Evolutionary conservation across 2,329 filamentous ascomycete genomes (phyloP), one percentile per base, ranked within the genome.

Genomic region (Microdochium paspali): DNA sequence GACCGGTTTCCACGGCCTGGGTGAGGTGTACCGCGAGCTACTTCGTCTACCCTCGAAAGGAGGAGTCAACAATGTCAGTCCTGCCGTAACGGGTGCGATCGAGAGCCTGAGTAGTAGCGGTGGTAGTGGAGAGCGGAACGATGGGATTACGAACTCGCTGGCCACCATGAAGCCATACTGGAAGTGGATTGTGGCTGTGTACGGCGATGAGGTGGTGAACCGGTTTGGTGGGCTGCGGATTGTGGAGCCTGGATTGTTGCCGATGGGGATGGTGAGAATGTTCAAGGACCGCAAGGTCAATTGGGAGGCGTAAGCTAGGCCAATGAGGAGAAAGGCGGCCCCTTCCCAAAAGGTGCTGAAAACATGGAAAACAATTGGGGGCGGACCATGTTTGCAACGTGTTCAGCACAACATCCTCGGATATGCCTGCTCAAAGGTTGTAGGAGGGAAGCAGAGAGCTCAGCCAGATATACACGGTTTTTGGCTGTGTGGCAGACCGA

Each of bases 121-220:
- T 18, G 31, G 51, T 25, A 30, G 25, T 30, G 48, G 18, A 44
- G 45, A 13, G 44, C 35, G 26, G 24, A 28, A 45, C 46, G 24
- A 32, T 42, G 31, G 50, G 5, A 58, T 47, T 12, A 44, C 56
- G 35, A 51, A 52, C 18, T 25, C 49, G 23, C 71, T 67, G 66
- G 0, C 40, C 0, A 2, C 2, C 0, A 66, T 71, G 63, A 59
- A 64, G 13, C 56, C 63, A 3, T 76, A 76, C 47, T 73, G 72
- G 68, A 63, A 61, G 47, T 76, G 73, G 72, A 62, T 75, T 9
- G 57, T 66, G 15, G 64, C 65, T 51, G 59, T 73, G 52, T 72
- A 71, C 24, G 69, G 69, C 2, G 63, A 64, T 3, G 70, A 73
- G 52, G 64, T 72, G 46, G 56, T 72, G 4, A 59, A 62, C 7